Conservation (phyloP, 768 basidiomycete species). For the Sistotremastrum niveocremeum region DNA sequence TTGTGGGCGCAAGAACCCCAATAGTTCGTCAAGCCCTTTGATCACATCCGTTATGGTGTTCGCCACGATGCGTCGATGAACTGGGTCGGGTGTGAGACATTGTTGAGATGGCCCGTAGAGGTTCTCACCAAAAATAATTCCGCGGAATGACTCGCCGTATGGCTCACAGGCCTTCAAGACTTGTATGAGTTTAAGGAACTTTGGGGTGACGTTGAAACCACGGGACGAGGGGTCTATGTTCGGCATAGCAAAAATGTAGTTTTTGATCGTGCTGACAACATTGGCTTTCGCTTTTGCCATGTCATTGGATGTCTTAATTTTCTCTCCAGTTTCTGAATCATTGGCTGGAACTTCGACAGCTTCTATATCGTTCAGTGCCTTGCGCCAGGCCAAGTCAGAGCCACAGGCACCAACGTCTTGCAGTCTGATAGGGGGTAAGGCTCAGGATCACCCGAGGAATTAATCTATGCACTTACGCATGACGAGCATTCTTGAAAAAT, state of each 20-base stretch:
- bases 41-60: slow-evolving; percentile 32
- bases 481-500: slow-evolving; percentile 33
- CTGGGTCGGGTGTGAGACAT: no score
- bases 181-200: slow-evolving; percentile 48
- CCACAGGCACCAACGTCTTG: slow-evolving; percentile 54
- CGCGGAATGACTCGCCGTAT: slow-evolving; percentile 47
- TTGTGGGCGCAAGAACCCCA: slow-evolving; percentile 43
- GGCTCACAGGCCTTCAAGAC: slow-evolving; percentile 40
- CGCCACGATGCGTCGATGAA: not conserved
- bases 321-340: slow-evolving; percentile 18
- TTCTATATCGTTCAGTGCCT: slow-evolving; percentile 30
- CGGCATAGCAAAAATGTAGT: slow-evolving; percentile 53
- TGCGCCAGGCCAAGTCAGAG: slow-evolving; percentile 57
- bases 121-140: slow-evolving; percentile 46
- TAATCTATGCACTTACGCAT: slow-evolving; percentile 13
- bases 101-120: not conserved
- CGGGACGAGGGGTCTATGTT: slow-evolving; percentile 41
- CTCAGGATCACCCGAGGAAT: not conserved
- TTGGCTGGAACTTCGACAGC: slow-evolving; percentile 13
- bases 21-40: slow-evolving; percentile 34
- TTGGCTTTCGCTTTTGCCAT: slow-evolving; percentile 3
- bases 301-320: slow-evolving; percentile 14
- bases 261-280: slow-evolving; percentile 21
- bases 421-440: slow-evolving; percentile 7
- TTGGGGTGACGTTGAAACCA: slow-evolving; percentile 56